A percentile compares a stretch with the other conserved stretches of the same genome.
Evolutionary conservation across 2,329 filamentous ascomycete species (phyloP).

Genomic region (Fusarium veterinarium): DNA sequence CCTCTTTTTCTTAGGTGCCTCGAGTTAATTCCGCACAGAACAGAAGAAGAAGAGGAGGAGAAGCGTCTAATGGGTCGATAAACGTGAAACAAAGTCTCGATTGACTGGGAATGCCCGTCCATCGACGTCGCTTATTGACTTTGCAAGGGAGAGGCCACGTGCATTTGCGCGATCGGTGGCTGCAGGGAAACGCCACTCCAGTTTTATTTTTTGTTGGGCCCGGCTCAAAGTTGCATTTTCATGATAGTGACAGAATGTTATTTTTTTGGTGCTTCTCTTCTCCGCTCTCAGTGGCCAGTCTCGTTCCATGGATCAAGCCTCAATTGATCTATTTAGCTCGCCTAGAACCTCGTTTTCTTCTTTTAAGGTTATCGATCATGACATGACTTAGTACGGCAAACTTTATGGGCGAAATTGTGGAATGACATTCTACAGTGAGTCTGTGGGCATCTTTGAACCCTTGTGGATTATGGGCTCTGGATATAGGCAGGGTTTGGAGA

Average conservation of each 20-base stretch:
- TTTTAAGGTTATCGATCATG: not conserved
- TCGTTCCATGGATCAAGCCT: not conserved
- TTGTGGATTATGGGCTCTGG: not conserved
- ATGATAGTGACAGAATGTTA: not conserved
- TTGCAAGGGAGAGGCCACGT: conserved; percentile 24
- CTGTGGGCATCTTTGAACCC: not conserved
- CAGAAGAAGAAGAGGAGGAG: not conserved
- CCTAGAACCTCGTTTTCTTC: not conserved
- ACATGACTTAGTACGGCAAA: not conserved
- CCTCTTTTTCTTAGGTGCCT: not conserved
- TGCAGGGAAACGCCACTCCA: conserved; percentile 8
- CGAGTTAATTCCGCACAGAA: not conserved
- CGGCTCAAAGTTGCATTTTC: not conserved
- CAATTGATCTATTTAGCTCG: not conserved
- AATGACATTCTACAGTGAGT: not conserved
- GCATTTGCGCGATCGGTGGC: conserved; percentile 4
- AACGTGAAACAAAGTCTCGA: conserved; percentile 18
- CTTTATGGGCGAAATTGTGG: not conserved
- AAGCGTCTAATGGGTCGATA: not conserved
- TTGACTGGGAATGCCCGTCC: conserved; percentile 9
- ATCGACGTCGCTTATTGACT: conserved; percentile 19
- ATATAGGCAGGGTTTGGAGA: not conserved
- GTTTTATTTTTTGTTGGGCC: not conserved
- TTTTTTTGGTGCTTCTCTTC: not conserved
- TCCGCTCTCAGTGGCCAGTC: not conserved